Conservation (phyloP, 768 basidiomycete genomes). For the Termitomyces sp. region DNA sequence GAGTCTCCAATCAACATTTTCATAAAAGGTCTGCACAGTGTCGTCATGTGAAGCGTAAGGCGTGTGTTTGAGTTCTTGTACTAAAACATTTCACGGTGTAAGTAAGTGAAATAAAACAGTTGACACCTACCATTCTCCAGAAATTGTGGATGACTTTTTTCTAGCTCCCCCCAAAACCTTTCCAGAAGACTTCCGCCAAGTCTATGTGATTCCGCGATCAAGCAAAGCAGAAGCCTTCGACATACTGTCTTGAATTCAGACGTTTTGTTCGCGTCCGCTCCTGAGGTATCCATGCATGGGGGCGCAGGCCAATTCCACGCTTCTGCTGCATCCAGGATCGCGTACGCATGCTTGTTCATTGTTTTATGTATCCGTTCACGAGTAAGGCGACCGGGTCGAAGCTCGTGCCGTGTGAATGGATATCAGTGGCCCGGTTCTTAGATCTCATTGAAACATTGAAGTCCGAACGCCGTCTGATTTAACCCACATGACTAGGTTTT, state of each 20-base stretch:
- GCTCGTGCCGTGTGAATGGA: background rate
- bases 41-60: constrained; percentile 11
- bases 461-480: background rate
- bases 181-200: constrained; percentile 16
- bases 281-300: constrained; percentile 7
- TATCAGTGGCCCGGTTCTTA: too few species aligned
- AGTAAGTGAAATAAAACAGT: background rate
- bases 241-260: constrained; percentile 11
- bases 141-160: constrained; percentile 15
- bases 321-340: constrained; percentile 15
- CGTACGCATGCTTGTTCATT: constrained; percentile 15
- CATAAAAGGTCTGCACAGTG: constrained; percentile 11
- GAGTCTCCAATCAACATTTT: constrained; percentile 5
- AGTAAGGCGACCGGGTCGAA: background rate
- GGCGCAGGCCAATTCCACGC: constrained; percentile 16
- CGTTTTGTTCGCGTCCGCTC: background rate
- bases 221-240: constrained; percentile 13
- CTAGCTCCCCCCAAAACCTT: constrained; percentile 13
- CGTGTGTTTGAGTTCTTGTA: constrained; percentile 11
- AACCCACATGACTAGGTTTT: background rate
- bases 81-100: constrained; percentile 1
- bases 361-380: background rate
- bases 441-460: background rate
- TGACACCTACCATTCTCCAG: constrained; percentile 14
- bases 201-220: constrained; percentile 14